A percentile compares a stretch with the other conserved stretches of the same genome.
Conservation (phyloP, 352 stramenopile species). For the Globisporangium ultimum region DNA sequence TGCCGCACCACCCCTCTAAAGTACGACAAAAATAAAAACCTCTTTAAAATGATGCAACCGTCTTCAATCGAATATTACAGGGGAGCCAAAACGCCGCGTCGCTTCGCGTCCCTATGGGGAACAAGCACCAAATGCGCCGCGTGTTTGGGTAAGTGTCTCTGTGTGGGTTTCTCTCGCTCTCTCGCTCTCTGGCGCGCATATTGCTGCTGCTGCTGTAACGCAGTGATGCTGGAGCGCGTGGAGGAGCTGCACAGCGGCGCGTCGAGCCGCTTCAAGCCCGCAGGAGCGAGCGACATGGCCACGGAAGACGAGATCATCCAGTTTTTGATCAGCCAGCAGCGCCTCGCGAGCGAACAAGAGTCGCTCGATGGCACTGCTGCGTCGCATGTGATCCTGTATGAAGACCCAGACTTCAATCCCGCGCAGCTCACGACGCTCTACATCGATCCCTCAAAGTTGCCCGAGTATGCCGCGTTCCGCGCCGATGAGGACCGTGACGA, state of each 20-base stretch:
- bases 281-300: neutral
- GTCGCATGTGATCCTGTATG: constrained; percentile 28
- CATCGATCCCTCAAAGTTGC: constrained; percentile 45
- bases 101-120: no score
- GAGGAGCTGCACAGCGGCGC: neutral
- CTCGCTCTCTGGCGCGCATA: no score
- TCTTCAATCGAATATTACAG: no score
- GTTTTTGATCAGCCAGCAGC: constrained; percentile 24
- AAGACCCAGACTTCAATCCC: constrained; percentile 56
- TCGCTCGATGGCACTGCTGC: neutral
- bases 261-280: neutral
- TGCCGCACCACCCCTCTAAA: no score
- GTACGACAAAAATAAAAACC: no score
- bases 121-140: no score
- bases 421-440: constrained; percentile 47
- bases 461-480: constrained; percentile 43
- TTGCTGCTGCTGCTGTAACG: no score
- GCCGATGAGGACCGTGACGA: constrained; percentile 6
- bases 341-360: constrained; percentile 6
- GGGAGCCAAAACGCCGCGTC: no score
- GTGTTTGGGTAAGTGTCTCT: no score
- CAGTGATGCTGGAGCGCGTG: constrained; percentile 1
- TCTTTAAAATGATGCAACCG: no score
- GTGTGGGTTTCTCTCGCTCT: no score
- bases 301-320: constrained; percentile 49